Conservation (phyloP, 2,329 filamentous ascomycete species). For the Fusarium pseudograminearum region DNA sequence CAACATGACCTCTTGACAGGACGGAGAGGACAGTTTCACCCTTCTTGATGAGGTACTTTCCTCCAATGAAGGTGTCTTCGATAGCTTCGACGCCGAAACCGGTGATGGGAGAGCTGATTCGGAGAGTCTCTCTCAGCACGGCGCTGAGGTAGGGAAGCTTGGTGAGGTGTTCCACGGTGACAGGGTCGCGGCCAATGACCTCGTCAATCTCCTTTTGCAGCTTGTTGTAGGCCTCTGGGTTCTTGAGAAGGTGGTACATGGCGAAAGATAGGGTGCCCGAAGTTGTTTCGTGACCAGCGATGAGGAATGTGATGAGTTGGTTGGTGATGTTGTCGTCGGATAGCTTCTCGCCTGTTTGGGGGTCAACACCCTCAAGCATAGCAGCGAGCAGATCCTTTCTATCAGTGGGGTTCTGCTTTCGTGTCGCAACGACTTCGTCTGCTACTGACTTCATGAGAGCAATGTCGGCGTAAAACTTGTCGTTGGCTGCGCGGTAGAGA, state of each 20-base stretch:
- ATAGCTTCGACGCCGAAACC: constrained; percentile 66
- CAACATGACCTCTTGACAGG: constrained; percentile 67
- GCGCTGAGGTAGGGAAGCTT: constrained; percentile 76
- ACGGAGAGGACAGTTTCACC: constrained; percentile 63
- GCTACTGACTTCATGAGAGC: constrained; percentile 66
- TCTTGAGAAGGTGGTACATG: constrained; percentile 73
- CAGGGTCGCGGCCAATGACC: constrained; percentile 69
- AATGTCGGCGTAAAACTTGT: constrained; percentile 67
- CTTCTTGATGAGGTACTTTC: constrained; percentile 70
- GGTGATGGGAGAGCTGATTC: constrained; percentile 71
- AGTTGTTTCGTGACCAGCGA: constrained; percentile 79
- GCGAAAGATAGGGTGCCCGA: constrained; percentile 74
- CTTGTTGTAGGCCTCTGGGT: constrained; percentile 69
- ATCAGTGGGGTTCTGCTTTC: constrained; percentile 65
- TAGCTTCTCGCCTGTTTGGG: constrained; percentile 74
- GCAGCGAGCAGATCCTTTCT: constrained; percentile 76
- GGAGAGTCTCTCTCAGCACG: constrained; percentile 73
- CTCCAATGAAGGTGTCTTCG: constrained; percentile 66
- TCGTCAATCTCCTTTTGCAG: constrained; percentile 76
- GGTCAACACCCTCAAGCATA: constrained; percentile 76
- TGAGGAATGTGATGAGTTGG: constrained; percentile 80
- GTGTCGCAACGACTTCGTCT: constrained; percentile 69
- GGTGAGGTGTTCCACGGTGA: constrained; percentile 71
- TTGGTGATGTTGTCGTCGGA: constrained; percentile 72
- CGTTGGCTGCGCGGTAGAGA: constrained; percentile 61